Evolutionary conservation across 192 early-diverging fungal genomes (phyloP).

Genomic region (Coemansia sp.): DNA sequence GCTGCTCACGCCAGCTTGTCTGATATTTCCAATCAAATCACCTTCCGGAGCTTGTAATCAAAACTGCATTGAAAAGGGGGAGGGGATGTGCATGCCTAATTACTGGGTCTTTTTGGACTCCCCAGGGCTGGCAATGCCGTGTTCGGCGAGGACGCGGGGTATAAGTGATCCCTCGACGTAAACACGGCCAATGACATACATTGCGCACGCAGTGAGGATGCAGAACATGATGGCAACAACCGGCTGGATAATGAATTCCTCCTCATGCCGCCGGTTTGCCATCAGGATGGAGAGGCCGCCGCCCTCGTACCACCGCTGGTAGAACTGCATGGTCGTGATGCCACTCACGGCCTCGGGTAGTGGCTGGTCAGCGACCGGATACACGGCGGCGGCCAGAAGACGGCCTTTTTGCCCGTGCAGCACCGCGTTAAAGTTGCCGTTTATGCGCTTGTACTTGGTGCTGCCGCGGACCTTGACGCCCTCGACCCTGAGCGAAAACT

Average conservation of each 20-base stretch:
- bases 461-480: slow-evolving; percentile 1
- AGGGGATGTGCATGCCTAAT: no score
- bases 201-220: slow-evolving; percentile 35
- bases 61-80: no score
- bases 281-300: slow-evolving; percentile 21
- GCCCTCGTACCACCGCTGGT: slow-evolving; percentile 40
- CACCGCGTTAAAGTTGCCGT: slow-evolving; percentile 38
- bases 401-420: slow-evolving; percentile 27
- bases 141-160: slow-evolving; percentile 8
- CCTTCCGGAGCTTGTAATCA: no score
- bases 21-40: no score
- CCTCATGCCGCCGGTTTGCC: slow-evolving; percentile 37
- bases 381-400: slow-evolving; percentile 26
- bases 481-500: slow-evolving; percentile 9
- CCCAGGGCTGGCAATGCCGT: background rate
- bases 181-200: slow-evolving; percentile 46
- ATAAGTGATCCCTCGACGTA: slow-evolving; percentile 45
- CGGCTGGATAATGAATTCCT: slow-evolving; percentile 43
- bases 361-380: slow-evolving; percentile 26
- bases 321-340: slow-evolving; percentile 40
- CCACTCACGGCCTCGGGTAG: slow-evolving; percentile 36
- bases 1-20: no score
- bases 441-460: slow-evolving; percentile 1
- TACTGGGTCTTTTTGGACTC: slow-evolving; percentile 28
- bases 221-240: slow-evolving; percentile 46